Percentiles rank a stretch among this genome's conserved stretches.
Conservation (phyloP, 495 filamentous ascomycete genomes). For the Cercophora newfieldiana region DNA sequence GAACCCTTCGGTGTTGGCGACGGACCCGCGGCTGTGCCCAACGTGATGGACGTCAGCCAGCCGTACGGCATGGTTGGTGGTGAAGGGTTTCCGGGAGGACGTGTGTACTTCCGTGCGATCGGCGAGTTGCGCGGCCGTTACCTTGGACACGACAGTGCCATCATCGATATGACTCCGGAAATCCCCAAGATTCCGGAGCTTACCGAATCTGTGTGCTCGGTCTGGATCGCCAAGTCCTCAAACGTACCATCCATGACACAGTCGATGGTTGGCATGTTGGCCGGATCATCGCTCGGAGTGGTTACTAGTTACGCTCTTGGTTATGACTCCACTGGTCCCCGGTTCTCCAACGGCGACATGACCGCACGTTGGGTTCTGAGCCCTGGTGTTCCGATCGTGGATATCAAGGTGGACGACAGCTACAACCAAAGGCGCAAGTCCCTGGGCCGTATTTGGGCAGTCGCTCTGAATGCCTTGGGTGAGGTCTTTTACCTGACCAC, state of each 20-base stretch:
- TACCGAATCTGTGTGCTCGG: constrained; percentile 65
- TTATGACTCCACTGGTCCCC: constrained; percentile 62
- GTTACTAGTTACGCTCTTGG: constrained; percentile 80
- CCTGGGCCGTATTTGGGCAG: constrained; percentile 76
- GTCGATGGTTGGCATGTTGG: constrained; percentile 76
- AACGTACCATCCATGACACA: constrained; percentile 69
- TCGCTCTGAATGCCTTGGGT: constrained; percentile 85
- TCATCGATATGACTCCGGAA: constrained; percentile 54
- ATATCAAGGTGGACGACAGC: constrained; percentile 79
- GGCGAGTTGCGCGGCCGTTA: constrained; percentile 81
- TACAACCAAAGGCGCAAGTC: constrained; percentile 68
- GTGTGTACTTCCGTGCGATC: constrained; percentile 68
- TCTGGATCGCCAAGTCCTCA: constrained; percentile 90
- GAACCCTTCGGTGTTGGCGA: constrained; percentile 75
- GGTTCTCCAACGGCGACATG: constrained; percentile 70
- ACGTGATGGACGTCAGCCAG: constrained; percentile 86
- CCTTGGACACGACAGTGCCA: constrained; percentile 53
- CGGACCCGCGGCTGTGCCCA: constrained; percentile 73
- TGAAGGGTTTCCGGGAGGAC: constrained; percentile 79
- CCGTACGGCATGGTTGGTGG: constrained; percentile 80
- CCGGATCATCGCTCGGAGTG: constrained; percentile 84
- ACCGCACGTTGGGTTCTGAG: constrained; percentile 86
- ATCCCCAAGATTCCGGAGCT: constrained; percentile 68
- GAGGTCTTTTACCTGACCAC: constrained; percentile 84
- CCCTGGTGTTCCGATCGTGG: constrained; percentile 89